These are phyloP conservation scores for Agapanthus africanus DNA, from an alignment of 106 monocot species.

Conservation along the genomic window DNA sequence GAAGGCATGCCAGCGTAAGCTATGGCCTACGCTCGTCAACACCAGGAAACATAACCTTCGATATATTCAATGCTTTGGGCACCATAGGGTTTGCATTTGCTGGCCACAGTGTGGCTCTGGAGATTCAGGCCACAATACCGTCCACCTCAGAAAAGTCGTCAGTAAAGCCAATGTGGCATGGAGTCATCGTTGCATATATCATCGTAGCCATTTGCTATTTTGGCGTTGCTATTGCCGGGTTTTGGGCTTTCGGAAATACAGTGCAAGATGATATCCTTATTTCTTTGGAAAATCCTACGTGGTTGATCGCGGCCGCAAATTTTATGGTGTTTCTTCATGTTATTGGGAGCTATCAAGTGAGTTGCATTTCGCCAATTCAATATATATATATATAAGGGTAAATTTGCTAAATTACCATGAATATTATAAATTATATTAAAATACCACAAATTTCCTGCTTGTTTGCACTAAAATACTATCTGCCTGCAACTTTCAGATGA, in stretches of 20 bases:
- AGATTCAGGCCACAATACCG: conserved; percentile 35
- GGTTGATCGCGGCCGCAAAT: conserved; percentile 24
- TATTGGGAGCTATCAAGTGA: conserved; percentile 27
- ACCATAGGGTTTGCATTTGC: conserved; percentile 21
- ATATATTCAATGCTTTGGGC: conserved; percentile 17
- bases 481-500: too few relatives aligned
- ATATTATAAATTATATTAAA: not conserved
- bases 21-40: conserved; percentile 2
- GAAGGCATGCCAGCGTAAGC: not conserved
- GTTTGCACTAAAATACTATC: too few relatives aligned
- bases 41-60: not conserved
- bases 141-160: conserved; percentile 25
- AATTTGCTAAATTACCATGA: not conserved
- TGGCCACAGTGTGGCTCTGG: conserved; percentile 29
- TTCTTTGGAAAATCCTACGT: conserved; percentile 15
- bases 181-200: conserved; percentile 15
- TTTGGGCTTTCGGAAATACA: conserved; percentile 25
- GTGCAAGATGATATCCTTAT: conserved; percentile 24
- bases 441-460: not conserved
- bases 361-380: not conserved
- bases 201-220: conserved; percentile 25
- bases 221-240: conserved; percentile 15
- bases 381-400: not conserved
- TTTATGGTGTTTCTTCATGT: conserved; percentile 26
- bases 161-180: conserved; percentile 24